Evolutionary conservation across 106 monocot species (phyloP).

Genomic region (Agapanthus africanus): DNA sequence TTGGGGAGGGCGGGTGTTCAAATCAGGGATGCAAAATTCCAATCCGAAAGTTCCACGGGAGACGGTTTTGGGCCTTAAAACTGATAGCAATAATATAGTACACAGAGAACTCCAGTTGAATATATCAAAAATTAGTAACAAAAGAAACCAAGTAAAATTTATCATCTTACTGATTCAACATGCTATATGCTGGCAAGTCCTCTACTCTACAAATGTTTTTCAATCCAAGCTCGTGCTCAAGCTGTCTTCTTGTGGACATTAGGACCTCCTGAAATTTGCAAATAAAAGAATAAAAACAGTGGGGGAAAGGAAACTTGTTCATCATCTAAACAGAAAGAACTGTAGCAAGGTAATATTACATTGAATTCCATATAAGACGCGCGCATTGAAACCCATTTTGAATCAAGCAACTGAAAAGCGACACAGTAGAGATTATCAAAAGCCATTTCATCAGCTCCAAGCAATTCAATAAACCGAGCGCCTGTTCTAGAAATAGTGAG

Average conservation of each 20-base stretch:
- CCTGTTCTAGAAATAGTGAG: conserved; percentile 35
- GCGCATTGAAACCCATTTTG: conserved; percentile 71
- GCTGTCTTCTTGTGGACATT: conserved; percentile 56
- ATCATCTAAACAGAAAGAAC: conserved; percentile 1
- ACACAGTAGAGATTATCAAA: conserved; percentile 77
- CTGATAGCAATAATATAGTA: too few species aligned
- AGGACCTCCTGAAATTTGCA: conserved; percentile 53
- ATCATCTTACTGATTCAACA: conserved; percentile 38
- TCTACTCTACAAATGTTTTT: conserved; percentile 37
- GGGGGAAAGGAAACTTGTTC: neutral
- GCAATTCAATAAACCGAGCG: conserved; percentile 53
- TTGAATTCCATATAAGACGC: conserved; percentile 98
- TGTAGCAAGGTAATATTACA: conserved; percentile 18
- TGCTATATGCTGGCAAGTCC: conserved; percentile 60
- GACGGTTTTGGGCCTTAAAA: too few species aligned
- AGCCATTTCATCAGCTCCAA: conserved; percentile 58
- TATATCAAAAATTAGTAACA: neutral
- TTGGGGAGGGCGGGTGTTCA: neutral
- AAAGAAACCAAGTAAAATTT: neutral
- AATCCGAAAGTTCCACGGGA: too few species aligned
- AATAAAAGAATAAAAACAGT: neutral
- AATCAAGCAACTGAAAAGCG: conserved; percentile 63
- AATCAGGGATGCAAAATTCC: neutral
- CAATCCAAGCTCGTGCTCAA: conserved; percentile 62
- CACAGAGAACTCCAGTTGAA: neutral